Percentiles rank a stretch among this genome's conserved stretches.
These are phyloP conservation scores for Zymoseptoria crescenta DNA, from an alignment of 2,329 filamentous ascomycete species.

Conservation along the genomic window DNA sequence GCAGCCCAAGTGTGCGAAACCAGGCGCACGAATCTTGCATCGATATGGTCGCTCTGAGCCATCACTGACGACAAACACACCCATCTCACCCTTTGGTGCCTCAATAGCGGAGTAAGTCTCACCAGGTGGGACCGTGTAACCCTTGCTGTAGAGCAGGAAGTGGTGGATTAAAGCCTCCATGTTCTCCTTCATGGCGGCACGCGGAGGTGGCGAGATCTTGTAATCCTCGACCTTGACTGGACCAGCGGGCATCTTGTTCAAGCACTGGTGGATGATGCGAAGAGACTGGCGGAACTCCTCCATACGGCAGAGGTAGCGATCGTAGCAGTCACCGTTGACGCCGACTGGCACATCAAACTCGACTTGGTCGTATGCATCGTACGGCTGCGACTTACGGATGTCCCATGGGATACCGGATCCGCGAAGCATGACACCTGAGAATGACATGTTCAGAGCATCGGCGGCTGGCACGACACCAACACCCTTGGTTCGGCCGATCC, in stretches of 20 bases:
- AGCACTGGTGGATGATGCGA: conserved; percentile 95
- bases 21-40: conserved; percentile 93
- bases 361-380: conserved; percentile 95
- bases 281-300: conserved; percentile 98
- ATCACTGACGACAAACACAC: conserved; percentile 90
- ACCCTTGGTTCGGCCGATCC: conserved; percentile 83
- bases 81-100: conserved; percentile 99
- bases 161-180: conserved; percentile 99
- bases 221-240: conserved; percentile 96
- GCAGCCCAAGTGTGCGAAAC: conserved; percentile 87
- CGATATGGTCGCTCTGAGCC: conserved; percentile 94
- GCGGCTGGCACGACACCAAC: conserved; percentile 84
- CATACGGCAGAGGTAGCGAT: conserved; percentile 98
- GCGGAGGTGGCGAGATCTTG: conserved; percentile 94
- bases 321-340: conserved; percentile 96
- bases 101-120: conserved; percentile 98
- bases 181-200: conserved; percentile 99
- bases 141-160: conserved; percentile 98
- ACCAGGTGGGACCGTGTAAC: conserved; percentile 90
- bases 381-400: conserved; percentile 91
- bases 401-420: conserved; percentile 96
- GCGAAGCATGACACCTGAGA: conserved; percentile 95
- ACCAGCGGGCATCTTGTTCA: conserved; percentile 97
- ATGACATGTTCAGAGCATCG: conserved; percentile 94
- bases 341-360: conserved; percentile 98